Conservation (phyloP, 2,329 filamentous ascomycete genomes). For the Aspergillus sp. region DNA sequence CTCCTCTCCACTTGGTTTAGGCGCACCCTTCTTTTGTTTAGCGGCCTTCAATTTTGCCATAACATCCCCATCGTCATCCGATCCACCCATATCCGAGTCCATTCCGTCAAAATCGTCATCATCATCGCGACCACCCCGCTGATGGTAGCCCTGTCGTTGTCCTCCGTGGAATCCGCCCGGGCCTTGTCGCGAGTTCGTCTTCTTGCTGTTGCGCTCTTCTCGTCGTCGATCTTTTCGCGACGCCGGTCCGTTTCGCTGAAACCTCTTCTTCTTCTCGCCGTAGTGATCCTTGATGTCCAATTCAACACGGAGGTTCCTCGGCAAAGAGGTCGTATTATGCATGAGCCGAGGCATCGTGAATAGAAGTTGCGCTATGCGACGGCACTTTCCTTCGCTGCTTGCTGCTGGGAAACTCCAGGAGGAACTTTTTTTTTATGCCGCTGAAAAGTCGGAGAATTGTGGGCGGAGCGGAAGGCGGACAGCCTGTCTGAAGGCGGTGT, state of each 20-base stretch:
- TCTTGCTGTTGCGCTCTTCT: slow-evolving; percentile 63
- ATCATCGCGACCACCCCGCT: slow-evolving; percentile 9
- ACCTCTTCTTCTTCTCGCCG: slow-evolving; percentile 28
- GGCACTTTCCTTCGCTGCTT: neutral
- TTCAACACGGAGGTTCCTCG: slow-evolving; percentile 39
- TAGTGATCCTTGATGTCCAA: slow-evolving; percentile 40
- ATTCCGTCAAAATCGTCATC: slow-evolving; percentile 23
- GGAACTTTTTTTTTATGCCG: slow-evolving; percentile 25
- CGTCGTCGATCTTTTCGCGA: slow-evolving; percentile 67
- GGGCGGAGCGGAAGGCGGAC: slow-evolving; percentile 23
- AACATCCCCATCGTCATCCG: slow-evolving; percentile 20
- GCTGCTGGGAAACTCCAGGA: neutral
- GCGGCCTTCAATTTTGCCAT: slow-evolving; percentile 20
- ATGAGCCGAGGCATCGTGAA: slow-evolving; percentile 34
- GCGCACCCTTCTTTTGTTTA: slow-evolving; percentile 16
- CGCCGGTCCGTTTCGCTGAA: slow-evolving; percentile 28
- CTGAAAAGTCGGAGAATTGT: slow-evolving; percentile 14
- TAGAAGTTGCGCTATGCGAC: neutral
- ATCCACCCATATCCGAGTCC: slow-evolving; percentile 17
- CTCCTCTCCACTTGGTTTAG: slow-evolving; percentile 30
- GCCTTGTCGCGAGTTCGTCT: slow-evolving; percentile 44
- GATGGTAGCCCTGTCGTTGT: slow-evolving; percentile 8
- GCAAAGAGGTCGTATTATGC: slow-evolving; percentile 45
- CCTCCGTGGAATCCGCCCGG: slow-evolving; percentile 14
- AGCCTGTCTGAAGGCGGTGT: slow-evolving; percentile 16